A percentile compares a stretch with the other conserved stretches of the same genome.
Conservation (phyloP, 2,329 filamentous ascomycete genomes). For the Zymoseptoria crescenta region DNA sequence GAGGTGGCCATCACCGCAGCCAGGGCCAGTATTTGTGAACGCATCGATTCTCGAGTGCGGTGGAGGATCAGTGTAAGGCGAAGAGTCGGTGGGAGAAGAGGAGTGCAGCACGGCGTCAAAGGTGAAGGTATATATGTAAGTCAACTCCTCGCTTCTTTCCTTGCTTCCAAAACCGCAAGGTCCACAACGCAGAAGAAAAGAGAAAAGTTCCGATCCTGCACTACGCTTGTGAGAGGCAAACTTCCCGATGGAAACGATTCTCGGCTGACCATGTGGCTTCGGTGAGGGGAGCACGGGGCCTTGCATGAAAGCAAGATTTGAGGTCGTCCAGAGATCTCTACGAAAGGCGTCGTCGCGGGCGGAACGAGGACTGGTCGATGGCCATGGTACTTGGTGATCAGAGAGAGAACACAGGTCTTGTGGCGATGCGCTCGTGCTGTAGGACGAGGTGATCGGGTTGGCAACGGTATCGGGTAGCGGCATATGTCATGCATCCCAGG, state of each 20-base stretch:
- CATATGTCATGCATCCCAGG: not conserved
- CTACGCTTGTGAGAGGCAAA: not conserved
- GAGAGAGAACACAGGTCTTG: not conserved
- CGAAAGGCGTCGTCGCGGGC: too few relatives aligned
- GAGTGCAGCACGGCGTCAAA: not conserved
- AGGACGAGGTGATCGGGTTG: not conserved
- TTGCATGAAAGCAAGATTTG: conserved; percentile 1
- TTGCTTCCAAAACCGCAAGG: not conserved
- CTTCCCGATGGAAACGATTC: not conserved
- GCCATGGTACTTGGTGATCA: not conserved
- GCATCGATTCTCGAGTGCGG: too few relatives aligned
- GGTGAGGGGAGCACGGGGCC: conserved; percentile 1
- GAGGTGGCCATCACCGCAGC: not conserved
- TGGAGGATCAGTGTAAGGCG: too few relatives aligned
- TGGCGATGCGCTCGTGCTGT: not conserved
- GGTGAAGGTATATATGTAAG: not conserved
- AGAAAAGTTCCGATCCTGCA: not conserved
- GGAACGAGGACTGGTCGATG: too few relatives aligned
- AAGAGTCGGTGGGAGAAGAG: not conserved
- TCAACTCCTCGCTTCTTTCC: not conserved
- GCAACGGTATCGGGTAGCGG: not conserved
- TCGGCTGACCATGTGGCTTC: conserved; percentile 5
- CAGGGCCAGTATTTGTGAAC: too few relatives aligned
- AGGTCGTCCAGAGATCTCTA: not conserved
- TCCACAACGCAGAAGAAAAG: not conserved